Conservation (phyloP, 2,329 filamentous ascomycete genomes). For the Exophiala alcalophila region DNA sequence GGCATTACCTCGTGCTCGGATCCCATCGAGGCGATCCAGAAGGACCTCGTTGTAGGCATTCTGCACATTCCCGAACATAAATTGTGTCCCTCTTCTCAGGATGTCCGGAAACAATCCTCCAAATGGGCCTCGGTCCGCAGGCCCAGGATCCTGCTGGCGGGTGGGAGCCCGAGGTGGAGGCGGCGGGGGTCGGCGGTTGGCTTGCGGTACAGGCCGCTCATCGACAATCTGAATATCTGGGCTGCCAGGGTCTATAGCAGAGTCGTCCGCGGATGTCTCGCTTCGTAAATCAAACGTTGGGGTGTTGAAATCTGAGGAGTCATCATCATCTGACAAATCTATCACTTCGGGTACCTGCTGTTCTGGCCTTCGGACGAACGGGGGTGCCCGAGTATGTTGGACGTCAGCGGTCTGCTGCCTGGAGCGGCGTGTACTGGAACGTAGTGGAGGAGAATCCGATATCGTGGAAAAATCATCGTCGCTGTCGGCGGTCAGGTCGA, state of each 20-base stretch:
- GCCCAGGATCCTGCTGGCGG: slow-evolving; percentile 25
- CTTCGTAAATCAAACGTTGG: slow-evolving; percentile 5
- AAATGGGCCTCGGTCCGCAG: slow-evolving; percentile 16
- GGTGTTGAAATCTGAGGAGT: slow-evolving; percentile 38
- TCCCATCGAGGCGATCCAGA: slow-evolving; percentile 26
- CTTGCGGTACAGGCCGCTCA: slow-evolving; percentile 20
- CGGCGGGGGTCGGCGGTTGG: slow-evolving; percentile 6
- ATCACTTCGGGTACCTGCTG: slow-evolving; percentile 39
- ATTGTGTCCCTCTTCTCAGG: slow-evolving; percentile 16
- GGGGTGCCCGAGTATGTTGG: slow-evolving; percentile 13
- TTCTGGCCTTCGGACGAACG: slow-evolving; percentile 7
- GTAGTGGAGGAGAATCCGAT: slow-evolving; percentile 9
- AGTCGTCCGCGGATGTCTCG: slow-evolving; percentile 1
- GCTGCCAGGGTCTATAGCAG: slow-evolving; percentile 31
- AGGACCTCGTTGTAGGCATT: slow-evolving; percentile 13
- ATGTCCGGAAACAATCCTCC: slow-evolving; percentile 16
- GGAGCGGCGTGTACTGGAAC: slow-evolving; percentile 1
- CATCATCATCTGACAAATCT: slow-evolving; percentile 48
- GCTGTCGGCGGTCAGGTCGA: slow-evolving; percentile 25
- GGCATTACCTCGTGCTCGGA: slow-evolving; percentile 23
- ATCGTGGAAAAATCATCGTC: slow-evolving; percentile 12
- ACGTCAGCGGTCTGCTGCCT: slow-evolving; percentile 3
- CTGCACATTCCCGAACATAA: slow-evolving; percentile 17
- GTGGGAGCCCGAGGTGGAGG: slow-evolving; percentile 30
- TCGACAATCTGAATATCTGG: slow-evolving; percentile 52